phyloP scores from a whole-genome alignment of 2,329 filamentous ascomycete species.

The Fonsecaea monophora region DNA sequence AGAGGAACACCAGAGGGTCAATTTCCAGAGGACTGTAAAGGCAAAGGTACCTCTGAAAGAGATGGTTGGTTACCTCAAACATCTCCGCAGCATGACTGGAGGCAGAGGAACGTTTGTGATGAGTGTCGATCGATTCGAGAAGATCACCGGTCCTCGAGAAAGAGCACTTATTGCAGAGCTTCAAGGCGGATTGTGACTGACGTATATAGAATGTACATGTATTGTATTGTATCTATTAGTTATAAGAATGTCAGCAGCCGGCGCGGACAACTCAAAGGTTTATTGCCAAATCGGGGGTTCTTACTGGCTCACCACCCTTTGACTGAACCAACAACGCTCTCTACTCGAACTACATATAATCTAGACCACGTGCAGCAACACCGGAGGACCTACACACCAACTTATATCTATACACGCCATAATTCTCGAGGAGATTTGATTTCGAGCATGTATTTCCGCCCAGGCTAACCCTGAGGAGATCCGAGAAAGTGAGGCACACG shows the following conservation, averaged over 20 bases:
- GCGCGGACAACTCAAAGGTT: background rate
- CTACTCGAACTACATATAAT: background rate
- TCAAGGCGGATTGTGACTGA: slow-evolving; percentile 41
- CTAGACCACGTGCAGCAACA: background rate
- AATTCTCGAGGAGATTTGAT: background rate
- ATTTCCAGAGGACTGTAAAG: slow-evolving; percentile 69
- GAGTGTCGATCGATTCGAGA: slow-evolving; percentile 74
- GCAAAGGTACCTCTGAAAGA: slow-evolving; percentile 92
- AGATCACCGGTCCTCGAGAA: slow-evolving; percentile 67
- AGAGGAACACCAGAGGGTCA: slow-evolving; percentile 42
- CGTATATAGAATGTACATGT: slow-evolving; percentile 9
- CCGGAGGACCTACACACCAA: background rate
- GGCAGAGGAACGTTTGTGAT: slow-evolving; percentile 81
- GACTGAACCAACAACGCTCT: slow-evolving; percentile 19
- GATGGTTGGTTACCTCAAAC: slow-evolving; percentile 93
- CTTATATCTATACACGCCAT: background rate
- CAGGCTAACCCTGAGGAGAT: background rate
- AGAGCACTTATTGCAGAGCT: slow-evolving; percentile 60
- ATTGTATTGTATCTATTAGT: background rate
- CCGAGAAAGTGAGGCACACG: slow-evolving; percentile 22
- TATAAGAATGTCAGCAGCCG: slow-evolving; percentile 8
- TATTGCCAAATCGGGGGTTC: slow-evolving; percentile 4
- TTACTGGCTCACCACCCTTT: slow-evolving; percentile 2
- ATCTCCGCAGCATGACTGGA: slow-evolving; percentile 84
- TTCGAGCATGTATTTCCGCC: slow-evolving; percentile 16